Base-by-base conservation (phyloP, 306 rosid genomes). In the Macrotyloma uniflorum region DNA sequence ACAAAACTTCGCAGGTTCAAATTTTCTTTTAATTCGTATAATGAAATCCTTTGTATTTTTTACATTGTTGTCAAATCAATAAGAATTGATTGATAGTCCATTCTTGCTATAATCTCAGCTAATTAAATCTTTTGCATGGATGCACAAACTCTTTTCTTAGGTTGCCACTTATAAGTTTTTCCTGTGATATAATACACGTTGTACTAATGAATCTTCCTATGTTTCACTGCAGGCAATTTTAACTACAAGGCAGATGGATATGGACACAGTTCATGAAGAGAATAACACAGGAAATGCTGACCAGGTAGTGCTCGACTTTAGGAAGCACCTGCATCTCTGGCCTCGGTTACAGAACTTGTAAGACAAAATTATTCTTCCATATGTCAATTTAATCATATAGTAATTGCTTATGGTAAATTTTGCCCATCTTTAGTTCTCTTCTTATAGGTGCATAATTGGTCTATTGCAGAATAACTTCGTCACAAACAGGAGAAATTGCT, bases 1-100 rank as follows among this genome's bases (percentile, higher is more conserved):
- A 87, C 32, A 89, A 79, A 78, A 28, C 87, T 78, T 82, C 89
- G 22, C 91, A 91, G 97, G 97, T 91, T 87, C 24, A 69, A 23
- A 32, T 77, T 74, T 63, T 47, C 38, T 66, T 54, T 35, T 19
- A 66, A 47, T 76, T 26, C 35, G 11, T 72, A 50, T 30, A 36
- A 38, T 40, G 26, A 70, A 49, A 74, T 36, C 26, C 49, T 54
- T 66, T 80, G 7, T 66, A 7, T 47, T 50, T 47, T 50, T 57
- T 78, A 33, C 33, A 46, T 59, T 74, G 51, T 50, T 58, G 22
- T 38, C 45, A 11, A 59, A 45, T 45, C 42, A 77, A 46, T 65
- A 46, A 45, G 59, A 57, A 19, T 49, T 57, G 42, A 23, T 83
- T 46, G 76, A 14, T 6, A 13, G 24, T 33, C 64, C 23, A 80